Evolutionary conservation across 2,329 filamentous ascomycete genomes (phyloP), one percentile per base, ranked within the genome.

Genomic region (Pseudovirgaria hyperparasitica): DNA sequence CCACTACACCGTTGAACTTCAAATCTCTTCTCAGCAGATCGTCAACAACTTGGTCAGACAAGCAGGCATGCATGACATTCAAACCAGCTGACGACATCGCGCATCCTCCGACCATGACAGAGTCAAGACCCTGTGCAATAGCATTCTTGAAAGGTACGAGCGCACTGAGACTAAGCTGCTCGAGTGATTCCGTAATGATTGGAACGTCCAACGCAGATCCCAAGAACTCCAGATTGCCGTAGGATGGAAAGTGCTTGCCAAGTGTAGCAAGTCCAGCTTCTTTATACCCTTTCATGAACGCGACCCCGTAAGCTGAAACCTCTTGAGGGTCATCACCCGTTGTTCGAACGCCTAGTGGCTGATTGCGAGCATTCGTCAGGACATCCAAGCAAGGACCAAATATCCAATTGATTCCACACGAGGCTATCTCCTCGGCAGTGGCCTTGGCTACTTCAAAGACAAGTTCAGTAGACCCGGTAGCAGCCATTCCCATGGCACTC

Each of bases 161-260:
- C 16, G 87, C 87, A 42, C 79, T 92, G n/a, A 94, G 61, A 37
- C 84, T 92, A 23, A 96, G 63, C 44, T 93, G 86, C 48, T 94
- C 87, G 9, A 94, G 57, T 0, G 86, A 92, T 49, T 96, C 86
- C 0, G 85, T 94, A 41, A 96, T 94, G 34, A 92, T 90, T 9
- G 87, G 87, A 16, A 96, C 85, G 43, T 94, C 86, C 14, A 92
- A 61, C 25, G 82, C 86, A 4, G 85, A 92, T 9, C 85, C 86
- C 2, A 92, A 70, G 42, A 94, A 93, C 50, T 94, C 86, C 11
- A 96, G 63, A 43, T 93, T 94, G 17, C 87, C 87, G 46, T 94
- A 96, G 0, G 85, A 93, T 4, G 87, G 87, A 41, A 96, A 94
- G 52, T 96, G 87, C 52, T 96, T 96, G 30, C 87, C 87, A 46